These are phyloP conservation scores for Posidonia oceanica DNA, from an alignment of 116 monocot species.

Conservation along the genomic window DNA sequence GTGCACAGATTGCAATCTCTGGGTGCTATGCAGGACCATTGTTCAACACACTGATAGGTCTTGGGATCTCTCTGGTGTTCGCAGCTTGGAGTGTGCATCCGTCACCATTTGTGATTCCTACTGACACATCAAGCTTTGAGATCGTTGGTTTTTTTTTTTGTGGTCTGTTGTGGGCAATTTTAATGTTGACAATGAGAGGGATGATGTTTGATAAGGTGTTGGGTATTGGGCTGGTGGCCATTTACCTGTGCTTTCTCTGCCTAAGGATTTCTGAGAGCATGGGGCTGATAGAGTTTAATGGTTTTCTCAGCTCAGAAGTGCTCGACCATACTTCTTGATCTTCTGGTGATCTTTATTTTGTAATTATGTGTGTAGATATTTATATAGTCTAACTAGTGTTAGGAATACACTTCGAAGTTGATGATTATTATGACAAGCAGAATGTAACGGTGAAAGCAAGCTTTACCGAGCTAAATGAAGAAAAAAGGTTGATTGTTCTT, in stretches of 20 bases:
- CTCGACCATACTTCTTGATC: too few relatives aligned
- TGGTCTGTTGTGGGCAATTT: conserved; percentile 36
- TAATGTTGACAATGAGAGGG: conserved; percentile 28
- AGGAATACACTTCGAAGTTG: too few relatives aligned
- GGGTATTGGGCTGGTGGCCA: conserved; percentile 38
- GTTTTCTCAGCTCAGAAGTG: background rate
- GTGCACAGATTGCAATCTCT: conserved; percentile 47
- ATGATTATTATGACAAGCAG: too few relatives aligned
- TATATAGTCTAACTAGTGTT: too few relatives aligned
- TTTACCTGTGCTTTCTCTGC: conserved; percentile 40
- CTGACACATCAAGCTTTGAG: conserved; percentile 14
- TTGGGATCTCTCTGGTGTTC: conserved; percentile 32
- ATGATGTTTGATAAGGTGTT: conserved; percentile 38
- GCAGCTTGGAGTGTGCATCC: conserved; percentile 27
- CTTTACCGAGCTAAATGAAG: too few relatives aligned
- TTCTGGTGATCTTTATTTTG: too few relatives aligned
- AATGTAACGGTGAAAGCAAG: too few relatives aligned
- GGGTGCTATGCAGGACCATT: conserved; percentile 43
- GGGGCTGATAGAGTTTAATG: background rate
- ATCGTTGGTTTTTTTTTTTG: conserved; percentile 33
- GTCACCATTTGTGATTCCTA: conserved; percentile 15
- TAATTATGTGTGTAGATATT: too few relatives aligned
- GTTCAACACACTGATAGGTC: conserved; percentile 35
- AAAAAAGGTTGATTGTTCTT: too few relatives aligned
- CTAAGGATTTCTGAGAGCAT: conserved; percentile 14